Evolutionary conservation across 2,329 filamentous ascomycete genomes (phyloP).

Genomic region (Rhynchosporium graminicola): DNA sequence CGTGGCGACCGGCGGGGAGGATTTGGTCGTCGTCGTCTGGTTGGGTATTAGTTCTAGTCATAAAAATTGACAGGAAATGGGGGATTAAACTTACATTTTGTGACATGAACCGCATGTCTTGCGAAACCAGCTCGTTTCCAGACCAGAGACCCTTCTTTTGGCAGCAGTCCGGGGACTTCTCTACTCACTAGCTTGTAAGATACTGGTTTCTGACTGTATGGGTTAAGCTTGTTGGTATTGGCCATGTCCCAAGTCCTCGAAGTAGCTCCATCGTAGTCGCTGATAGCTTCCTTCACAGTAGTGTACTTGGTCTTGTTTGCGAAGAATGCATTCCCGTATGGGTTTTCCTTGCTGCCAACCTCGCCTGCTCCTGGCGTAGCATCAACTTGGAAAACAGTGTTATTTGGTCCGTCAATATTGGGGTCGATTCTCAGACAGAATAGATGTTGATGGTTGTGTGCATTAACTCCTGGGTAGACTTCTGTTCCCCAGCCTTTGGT

Average conservation of each 20-base stretch:
- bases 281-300: constrained; percentile 67
- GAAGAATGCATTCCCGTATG: constrained; percentile 87
- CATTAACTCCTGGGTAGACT: constrained; percentile 87
- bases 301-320: constrained; percentile 79
- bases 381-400: constrained; percentile 84
- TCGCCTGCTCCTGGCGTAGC: constrained; percentile 69
- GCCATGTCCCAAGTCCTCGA: constrained; percentile 87
- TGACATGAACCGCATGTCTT: constrained; percentile 59
- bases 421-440: constrained; percentile 89
- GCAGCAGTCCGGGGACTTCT: constrained; percentile 76
- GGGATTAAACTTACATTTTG: constrained; percentile 64
- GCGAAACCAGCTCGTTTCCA: constrained; percentile 61
- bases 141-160: constrained; percentile 78
- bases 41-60: constrained; percentile 19
- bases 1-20: constrained; percentile 60
- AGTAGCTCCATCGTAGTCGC: constrained; percentile 79
- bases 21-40: constrained; percentile 58
- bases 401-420: constrained; percentile 81
- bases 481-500: constrained; percentile 87
- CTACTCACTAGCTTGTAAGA: constrained; percentile 89
- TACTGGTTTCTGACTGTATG: constrained; percentile 80
- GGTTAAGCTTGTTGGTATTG: constrained; percentile 82
- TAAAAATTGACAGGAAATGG: constrained; percentile 46
- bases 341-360: constrained; percentile 80
- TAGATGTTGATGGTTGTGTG: constrained; percentile 93